phyloP scores from a whole-genome alignment of 2,329 filamentous ascomycete genomes.

The Ophiostoma montium region DNA sequence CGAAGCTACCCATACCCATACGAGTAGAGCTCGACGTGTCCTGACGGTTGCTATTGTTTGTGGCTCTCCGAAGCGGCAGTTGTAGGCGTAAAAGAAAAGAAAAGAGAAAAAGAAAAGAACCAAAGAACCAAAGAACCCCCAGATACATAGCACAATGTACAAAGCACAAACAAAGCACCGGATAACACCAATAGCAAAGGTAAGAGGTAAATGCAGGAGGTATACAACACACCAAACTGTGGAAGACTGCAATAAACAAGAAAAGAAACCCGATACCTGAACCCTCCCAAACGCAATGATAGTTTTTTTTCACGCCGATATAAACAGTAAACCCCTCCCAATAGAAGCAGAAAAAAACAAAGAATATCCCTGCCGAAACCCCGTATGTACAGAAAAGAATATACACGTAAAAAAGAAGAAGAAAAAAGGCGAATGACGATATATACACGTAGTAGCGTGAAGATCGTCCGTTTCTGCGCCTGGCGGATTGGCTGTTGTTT shows the following conservation, averaged over 20 bases:
- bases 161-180: slow-evolving; percentile 1
- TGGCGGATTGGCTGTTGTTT: not conserved
- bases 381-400: not conserved
- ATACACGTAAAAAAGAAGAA: not conserved
- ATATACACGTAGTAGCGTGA: too few species aligned
- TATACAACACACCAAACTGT: not conserved
- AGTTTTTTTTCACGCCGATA: slow-evolving; percentile 2
- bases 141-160: not conserved
- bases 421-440: not conserved
- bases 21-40: not conserved
- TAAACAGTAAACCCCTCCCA: not conserved
- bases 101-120: not conserved
- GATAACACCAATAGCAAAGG: not conserved
- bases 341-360: not conserved
- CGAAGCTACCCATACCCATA: too few species aligned
- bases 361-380: not conserved
- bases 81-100: not conserved
- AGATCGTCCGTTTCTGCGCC: slow-evolving; percentile 16
- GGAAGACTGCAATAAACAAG: not conserved
- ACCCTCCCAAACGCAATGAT: not conserved
- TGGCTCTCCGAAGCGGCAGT: too few species aligned
- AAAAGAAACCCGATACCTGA: not conserved
- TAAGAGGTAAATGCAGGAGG: not conserved
- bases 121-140: not conserved
- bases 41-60: too few species aligned